A percentile compares a stretch with the other conserved stretches of the same genome.
Conservation (phyloP, 441 rosid species). For the Dalechampia spathulata region DNA sequence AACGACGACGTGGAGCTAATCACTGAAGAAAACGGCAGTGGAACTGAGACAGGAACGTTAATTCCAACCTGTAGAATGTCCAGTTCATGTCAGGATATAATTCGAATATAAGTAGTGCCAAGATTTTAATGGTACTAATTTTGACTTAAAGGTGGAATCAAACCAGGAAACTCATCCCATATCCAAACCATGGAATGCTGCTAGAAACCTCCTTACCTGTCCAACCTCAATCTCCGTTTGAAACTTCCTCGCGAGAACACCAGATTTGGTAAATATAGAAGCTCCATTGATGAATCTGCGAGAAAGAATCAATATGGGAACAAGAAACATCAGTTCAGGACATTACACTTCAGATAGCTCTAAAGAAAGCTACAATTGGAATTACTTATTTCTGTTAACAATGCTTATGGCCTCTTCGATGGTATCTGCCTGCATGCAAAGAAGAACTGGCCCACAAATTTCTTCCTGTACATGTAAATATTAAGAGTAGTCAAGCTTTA, state of each 20-base stretch:
- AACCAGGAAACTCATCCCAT: too few species aligned
- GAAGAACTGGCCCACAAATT: constrained; percentile 87
- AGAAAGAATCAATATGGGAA: background rate
- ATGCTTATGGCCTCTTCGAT: constrained; percentile 76
- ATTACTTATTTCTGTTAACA: constrained; percentile 72
- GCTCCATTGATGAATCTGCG: constrained; percentile 78
- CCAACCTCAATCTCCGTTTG: constrained; percentile 85
- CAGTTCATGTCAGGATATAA: constrained; percentile 3
- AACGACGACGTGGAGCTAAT: constrained; percentile 80
- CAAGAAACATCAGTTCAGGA: background rate
- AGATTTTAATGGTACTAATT: background rate
- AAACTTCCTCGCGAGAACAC: constrained; percentile 75
- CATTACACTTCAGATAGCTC: background rate
- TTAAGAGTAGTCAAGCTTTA: constrained; percentile 3
- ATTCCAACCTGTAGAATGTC: constrained; percentile 55
- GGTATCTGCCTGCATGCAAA: constrained; percentile 76
- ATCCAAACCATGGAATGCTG: too few species aligned
- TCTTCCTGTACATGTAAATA: constrained; percentile 57
- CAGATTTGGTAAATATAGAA: constrained; percentile 75
- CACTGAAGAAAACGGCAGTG: constrained; percentile 74
- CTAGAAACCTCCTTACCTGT: constrained; percentile 39
- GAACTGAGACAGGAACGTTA: constrained; percentile 83
- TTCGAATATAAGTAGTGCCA: background rate
- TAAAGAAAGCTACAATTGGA: constrained; percentile 3
- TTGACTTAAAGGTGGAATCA: too few species aligned